A percentile compares a stretch with the other conserved stretches of the same genome.
These are phyloP conservation scores for Cryptococcus sp. DNA, from an alignment of 1,284 basidiomycete species.

Conservation along the genomic window DNA sequence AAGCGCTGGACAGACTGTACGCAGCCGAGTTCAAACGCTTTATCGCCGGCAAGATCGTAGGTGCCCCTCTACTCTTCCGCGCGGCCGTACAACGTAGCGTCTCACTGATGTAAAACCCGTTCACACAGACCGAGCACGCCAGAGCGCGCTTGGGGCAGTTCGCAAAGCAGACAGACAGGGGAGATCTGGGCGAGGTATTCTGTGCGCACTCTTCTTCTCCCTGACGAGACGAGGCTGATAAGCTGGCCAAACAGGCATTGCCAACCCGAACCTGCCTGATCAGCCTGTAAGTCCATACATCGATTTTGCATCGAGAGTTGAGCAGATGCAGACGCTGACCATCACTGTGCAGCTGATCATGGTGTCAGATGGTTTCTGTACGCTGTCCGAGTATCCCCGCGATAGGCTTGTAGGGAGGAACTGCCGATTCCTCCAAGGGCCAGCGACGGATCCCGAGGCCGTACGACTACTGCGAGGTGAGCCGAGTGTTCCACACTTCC, in stretches of 20 bases:
- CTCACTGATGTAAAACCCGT: too few species aligned
- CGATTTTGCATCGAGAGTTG: too few species aligned
- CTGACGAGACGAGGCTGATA: neutral
- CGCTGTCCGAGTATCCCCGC: conserved; percentile 26
- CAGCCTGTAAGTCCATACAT: conserved; percentile 14
- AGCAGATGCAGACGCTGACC: neutral
- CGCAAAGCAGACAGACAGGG: conserved; percentile 16
- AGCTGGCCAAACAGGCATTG: conserved; percentile 14
- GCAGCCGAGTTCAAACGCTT: conserved; percentile 22
- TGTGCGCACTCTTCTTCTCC: conserved; percentile 12
- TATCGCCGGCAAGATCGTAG: conserved; percentile 23
- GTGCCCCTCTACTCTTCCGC: neutral
- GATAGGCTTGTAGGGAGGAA: conserved; percentile 24
- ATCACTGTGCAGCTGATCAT: conserved; percentile 15
- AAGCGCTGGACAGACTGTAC: conserved; percentile 20
- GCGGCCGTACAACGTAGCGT: too few species aligned
- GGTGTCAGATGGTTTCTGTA: conserved; percentile 27
- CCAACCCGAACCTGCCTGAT: conserved; percentile 26
- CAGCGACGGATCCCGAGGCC: conserved; percentile 17
- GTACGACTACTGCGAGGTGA: conserved; percentile 19
- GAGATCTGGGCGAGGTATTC: conserved; percentile 30
- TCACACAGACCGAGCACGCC: conserved; percentile 22
- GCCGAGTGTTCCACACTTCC: neutral
- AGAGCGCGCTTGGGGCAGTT: conserved; percentile 19
- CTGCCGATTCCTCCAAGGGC: conserved; percentile 29